These are phyloP conservation scores for Tritrichomonas musculus DNA, from an alignment of 208 protist species.

Conservation along the genomic window DNA sequence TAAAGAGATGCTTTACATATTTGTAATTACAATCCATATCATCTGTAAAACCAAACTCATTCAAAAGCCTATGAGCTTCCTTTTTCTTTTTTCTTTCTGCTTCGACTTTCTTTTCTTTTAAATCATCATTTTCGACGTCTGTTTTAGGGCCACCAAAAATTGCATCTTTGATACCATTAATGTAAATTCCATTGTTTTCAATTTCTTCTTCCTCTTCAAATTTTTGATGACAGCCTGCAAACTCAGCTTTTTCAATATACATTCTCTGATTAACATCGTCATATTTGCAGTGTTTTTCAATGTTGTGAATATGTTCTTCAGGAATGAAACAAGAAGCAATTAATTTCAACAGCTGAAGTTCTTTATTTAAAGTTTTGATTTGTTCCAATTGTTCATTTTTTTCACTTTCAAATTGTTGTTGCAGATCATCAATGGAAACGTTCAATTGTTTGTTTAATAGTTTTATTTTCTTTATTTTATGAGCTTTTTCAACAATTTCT, in stretches of 20 bases:
- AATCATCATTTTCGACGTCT: too few species aligned
- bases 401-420: background rate
- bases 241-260: background rate
- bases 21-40: background rate
- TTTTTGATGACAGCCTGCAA: background rate
- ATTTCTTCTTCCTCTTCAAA: background rate
- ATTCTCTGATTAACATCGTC: background rate
- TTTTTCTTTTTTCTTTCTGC: background rate
- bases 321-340: conserved; percentile 19
- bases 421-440: background rate
- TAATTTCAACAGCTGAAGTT: background rate
- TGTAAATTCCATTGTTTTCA: background rate
- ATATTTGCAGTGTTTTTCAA: background rate
- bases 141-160: background rate
- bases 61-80: background rate
- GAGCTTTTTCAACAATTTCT: background rate
- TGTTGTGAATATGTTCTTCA: background rate
- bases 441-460: background rate
- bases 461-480: background rate
- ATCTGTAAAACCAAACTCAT: background rate
- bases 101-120: background rate
- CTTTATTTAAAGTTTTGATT: background rate
- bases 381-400: background rate
- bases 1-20: background rate
- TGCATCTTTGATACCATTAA: background rate